phyloP scores from a whole-genome alignment of 306 rosid genomes.

The Biancaea sappan region DNA sequence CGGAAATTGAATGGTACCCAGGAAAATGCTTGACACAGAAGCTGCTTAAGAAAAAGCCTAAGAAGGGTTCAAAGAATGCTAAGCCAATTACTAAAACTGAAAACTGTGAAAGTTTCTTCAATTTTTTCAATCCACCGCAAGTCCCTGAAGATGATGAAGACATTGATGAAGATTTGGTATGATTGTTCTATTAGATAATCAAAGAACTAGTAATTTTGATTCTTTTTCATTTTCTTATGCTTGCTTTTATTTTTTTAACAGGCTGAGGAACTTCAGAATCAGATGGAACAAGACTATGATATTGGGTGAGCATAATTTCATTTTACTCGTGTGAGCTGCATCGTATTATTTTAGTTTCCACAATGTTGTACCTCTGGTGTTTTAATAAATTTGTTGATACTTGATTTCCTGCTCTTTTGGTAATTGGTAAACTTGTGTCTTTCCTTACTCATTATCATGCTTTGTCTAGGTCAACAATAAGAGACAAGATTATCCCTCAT shows the following conservation, averaged over 20 bases:
- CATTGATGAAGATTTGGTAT: conserved; percentile 85
- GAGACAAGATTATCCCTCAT: conserved; percentile 90
- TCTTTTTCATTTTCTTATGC: neutral
- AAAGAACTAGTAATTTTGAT: neutral
- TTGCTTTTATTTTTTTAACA: conserved; percentile 21
- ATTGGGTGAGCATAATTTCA: conserved; percentile 63
- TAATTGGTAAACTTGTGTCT: neutral
- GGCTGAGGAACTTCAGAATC: conserved; percentile 95
- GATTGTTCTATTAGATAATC: neutral
- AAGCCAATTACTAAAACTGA: conserved; percentile 95
- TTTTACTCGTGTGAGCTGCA: neutral
- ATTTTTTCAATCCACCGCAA: conserved; percentile 88
- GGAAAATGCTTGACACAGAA: conserved; percentile 90
- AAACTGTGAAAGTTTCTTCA: conserved; percentile 95
- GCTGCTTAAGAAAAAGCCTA: conserved; percentile 96
- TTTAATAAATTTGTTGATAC: neutral
- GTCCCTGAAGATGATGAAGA: conserved; percentile 95
- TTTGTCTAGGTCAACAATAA: conserved; percentile 72
- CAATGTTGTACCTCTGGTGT: neutral
- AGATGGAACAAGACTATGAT: conserved; percentile 89
- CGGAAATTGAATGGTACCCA: conserved; percentile 85
- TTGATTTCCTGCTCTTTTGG: neutral
- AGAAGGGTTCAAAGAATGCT: conserved; percentile 88
- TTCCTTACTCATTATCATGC: neutral
- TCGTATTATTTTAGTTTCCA: neutral